Evolutionary conservation across 257 asterid genomes (phyloP), one percentile per base, ranked within the genome.

Genomic region (Nicotiana sylvestris): DNA sequence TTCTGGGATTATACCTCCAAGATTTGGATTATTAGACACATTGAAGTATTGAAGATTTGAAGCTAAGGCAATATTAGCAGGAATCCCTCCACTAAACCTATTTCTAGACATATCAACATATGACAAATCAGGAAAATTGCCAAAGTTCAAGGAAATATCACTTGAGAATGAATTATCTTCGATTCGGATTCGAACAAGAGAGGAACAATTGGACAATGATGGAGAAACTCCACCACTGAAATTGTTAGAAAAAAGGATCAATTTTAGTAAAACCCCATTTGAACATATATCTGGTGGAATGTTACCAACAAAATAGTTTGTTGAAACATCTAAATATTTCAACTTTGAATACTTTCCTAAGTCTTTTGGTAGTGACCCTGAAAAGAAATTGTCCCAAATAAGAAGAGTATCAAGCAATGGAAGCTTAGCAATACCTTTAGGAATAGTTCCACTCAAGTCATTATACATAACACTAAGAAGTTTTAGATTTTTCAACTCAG

Each of bases 401-500:
- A 93, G 93, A 60, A 96, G 87, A 25, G 95, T 89, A 57, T 92
- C 99, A 82, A 96, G 97, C 29, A 87, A 80, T 77, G 94, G 96
- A 72, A 96, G 98, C 85, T 85, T 58, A 35, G 98, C 92, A 87
- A 96, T 87, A 46, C 95, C 91, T 77, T 90, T 91, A 60, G 98
- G 98, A 30, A 96, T 94, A 87, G 90, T 66, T 81, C 99, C 99
- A 66, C 81, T 85, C 85, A 96, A 58, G 77, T 92, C 92, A 90
- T 96, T 96, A 84, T 90, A 96, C 99, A 96, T 96, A 53, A 96
- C 85, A 74, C 99, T 94, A 84, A 96, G 88, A 84, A 96, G 64
- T 68, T 76, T 90, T 1, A 96, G 92, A 81, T 89, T 96, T 84
- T 87, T 90, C 84, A 96, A 61, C 84, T 90, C 95, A 0, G 98